These are phyloP conservation scores for Lichtheimia ramosa DNA, from an alignment of 371 early-diverging fungal species.

Conservation along the genomic window DNA sequence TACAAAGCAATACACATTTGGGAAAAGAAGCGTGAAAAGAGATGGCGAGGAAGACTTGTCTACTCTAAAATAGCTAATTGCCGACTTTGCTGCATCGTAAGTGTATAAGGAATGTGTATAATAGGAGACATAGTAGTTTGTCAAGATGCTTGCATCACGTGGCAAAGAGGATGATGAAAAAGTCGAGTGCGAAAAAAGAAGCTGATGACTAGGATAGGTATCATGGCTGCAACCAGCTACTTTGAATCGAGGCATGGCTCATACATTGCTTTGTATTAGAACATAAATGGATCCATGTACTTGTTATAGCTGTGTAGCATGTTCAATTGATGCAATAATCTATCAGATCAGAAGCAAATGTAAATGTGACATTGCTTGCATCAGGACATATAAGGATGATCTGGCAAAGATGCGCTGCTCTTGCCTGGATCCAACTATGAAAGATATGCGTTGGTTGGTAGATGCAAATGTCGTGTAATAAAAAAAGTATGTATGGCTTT, in stretches of 20 bases:
- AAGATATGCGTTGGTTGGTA: too few relatives aligned
- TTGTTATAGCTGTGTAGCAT: too few relatives aligned
- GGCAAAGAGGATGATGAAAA: conserved; percentile 25
- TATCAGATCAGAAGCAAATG: too few relatives aligned
- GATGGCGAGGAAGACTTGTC: conserved; percentile 37
- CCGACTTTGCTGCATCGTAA: conserved; percentile 49
- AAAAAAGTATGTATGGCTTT: too few relatives aligned
- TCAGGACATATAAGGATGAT: too few relatives aligned
- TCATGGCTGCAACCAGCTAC: conserved; percentile 32
- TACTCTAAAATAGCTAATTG: conserved; percentile 52
- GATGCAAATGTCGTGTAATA: too few relatives aligned
- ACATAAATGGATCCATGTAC: too few relatives aligned
- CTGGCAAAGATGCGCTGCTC: too few relatives aligned
- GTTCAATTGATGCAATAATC: too few relatives aligned
- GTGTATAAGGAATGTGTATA: background rate
- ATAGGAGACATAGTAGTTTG: conserved; percentile 19
- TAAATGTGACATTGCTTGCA: too few relatives aligned
- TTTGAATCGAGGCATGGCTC: conserved; percentile 35
- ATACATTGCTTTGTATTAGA: too few relatives aligned
- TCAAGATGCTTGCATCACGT: conserved; percentile 27
- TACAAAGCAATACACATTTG: conserved; percentile 54
- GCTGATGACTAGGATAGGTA: conserved; percentile 30
- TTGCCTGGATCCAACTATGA: too few relatives aligned
- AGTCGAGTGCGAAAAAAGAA: conserved; percentile 16
- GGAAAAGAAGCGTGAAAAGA: conserved; percentile 41